Evolutionary conservation across 805 yeast species (phyloP).

Genomic region (Starmerella roubikii): DNA sequence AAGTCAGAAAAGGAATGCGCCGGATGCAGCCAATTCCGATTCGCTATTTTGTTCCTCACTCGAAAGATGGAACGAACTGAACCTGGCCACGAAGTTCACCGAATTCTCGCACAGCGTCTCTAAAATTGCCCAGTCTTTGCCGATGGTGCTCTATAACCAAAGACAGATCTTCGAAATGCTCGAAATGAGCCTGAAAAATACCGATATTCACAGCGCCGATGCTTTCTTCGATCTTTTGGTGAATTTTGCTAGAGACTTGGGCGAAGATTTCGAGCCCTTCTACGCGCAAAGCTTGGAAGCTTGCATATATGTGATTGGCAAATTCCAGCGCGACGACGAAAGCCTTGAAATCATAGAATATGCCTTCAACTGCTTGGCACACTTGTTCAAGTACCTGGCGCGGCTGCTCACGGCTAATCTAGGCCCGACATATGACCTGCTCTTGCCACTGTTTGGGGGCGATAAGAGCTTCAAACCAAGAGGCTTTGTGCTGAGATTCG

Average conservation of each 20-base stretch:
- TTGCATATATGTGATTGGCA: conserved; percentile 36
- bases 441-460: conserved; percentile 49
- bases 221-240: conserved; percentile 69
- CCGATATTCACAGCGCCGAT: conserved; percentile 62
- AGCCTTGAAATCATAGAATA: conserved; percentile 56
- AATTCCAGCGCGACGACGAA: conserved; percentile 31
- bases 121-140: conserved; percentile 49
- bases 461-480: conserved; percentile 33
- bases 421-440: conserved; percentile 49
- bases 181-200: conserved; percentile 33
- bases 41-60: conserved; percentile 71
- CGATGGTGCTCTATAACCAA: conserved; percentile 68
- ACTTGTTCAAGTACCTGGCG: conserved; percentile 75
- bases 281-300: conserved; percentile 41
- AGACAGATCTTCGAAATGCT: conserved; percentile 43
- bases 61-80: conserved; percentile 80
- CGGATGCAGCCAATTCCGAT: conserved; percentile 22
- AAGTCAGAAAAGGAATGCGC: conserved; percentile 21
- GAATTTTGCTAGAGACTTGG: conserved; percentile 82
- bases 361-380: conserved; percentile 74
- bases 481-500: conserved; percentile 48
- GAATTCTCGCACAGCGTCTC: conserved; percentile 46
- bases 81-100: conserved; percentile 57
- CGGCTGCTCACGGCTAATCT: conserved; percentile 49
- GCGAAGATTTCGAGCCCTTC: conserved; percentile 72